Percentiles rank a stretch among this genome's conserved stretches.
These are phyloP conservation scores for Fusarium cicatricum DNA, from an alignment of 2,329 filamentous ascomycete species.

Conservation along the genomic window DNA sequence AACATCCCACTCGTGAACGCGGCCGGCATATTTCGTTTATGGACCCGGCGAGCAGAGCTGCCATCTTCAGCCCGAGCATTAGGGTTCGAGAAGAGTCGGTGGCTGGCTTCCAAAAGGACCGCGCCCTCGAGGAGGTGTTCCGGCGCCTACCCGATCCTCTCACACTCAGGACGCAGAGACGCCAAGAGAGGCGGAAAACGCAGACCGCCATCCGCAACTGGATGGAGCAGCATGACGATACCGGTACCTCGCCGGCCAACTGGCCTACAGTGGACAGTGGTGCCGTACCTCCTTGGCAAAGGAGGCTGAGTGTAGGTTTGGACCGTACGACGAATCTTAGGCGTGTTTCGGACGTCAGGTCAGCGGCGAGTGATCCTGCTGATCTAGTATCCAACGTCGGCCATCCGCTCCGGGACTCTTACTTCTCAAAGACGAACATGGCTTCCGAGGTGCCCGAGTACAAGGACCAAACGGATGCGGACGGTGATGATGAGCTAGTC, in stretches of 20 bases:
- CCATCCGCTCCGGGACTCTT: conserved; percentile 41
- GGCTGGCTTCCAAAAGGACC: conserved; percentile 87
- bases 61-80: conserved; percentile 76
- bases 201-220: conserved; percentile 86
- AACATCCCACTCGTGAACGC: conserved; percentile 66
- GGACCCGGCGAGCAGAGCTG: conserved; percentile 62
- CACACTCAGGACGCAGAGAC: conserved; percentile 65
- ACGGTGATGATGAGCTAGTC: conserved; percentile 89
- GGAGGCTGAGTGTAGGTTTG: conserved; percentile 61
- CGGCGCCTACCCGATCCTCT: conserved; percentile 73
- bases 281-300: conserved; percentile 56
- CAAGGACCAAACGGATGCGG: conserved; percentile 77
- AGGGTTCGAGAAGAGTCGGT: conserved; percentile 86
- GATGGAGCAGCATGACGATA: conserved; percentile 79
- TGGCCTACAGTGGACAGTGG: conserved; percentile 58
- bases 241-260: conserved; percentile 55
- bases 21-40: conserved; percentile 63
- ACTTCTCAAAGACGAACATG: conserved; percentile 52
- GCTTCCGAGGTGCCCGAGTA: conserved; percentile 48
- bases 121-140: conserved; percentile 91
- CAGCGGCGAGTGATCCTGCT: conserved; percentile 69
- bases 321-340: conserved; percentile 58
- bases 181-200: conserved; percentile 74
- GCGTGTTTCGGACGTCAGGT: conserved; percentile 64
- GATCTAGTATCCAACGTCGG: conserved; percentile 66